Evolutionary conservation across 73 alveolate species (phyloP), one percentile per base, ranked within the genome.

Genomic region (Paramecium biaurelia): DNA sequence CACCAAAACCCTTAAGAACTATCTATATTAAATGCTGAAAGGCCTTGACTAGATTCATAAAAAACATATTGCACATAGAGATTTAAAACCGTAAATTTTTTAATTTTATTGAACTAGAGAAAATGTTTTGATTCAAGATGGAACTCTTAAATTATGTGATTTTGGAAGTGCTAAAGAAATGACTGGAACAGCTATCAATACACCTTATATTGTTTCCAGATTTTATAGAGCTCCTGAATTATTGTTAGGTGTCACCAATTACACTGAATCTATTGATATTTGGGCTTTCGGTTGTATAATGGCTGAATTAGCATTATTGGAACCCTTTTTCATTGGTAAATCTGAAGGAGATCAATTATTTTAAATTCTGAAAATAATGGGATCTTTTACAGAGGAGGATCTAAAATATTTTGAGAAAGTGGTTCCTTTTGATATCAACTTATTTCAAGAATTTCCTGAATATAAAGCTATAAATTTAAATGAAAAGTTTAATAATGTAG

Each of bases 211-310:
- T 41, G 96, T 88, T 32, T 85, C 97, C 63, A 70, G 99, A 58
- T 97, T 70, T 63, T 97, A 97, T 85, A 86, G 99, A 72, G 98
- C 99, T 7, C 99, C 99, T 20, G 99, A 97, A 89, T 92, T 97
- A 32, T 86, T 95, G 74, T 85, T 97, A n/a, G 99, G 99, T 18
- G 84, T 63, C 28, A 79, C 70, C 30, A 85, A 56, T 11, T 92
- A 70, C 34, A 96, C 95, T 68, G 86, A 86, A 45, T 58, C 95
- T 21, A 85, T 97, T 23, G 99, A 97, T 68, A 94, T 97, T 9
- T 97, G 99, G 98, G 92, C 97, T 49, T 89, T 96, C 7, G 99
- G 96, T 6, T 92, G 93, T n/a, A 96, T 98, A 1, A 93, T 97
- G 15, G 96, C 58, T 95, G 99, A 97, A 85, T 88, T 97, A 12